Evolutionary conservation across 129 eudicot genomes (phyloP).

Genomic region (Oenanthe sinensis): DNA sequence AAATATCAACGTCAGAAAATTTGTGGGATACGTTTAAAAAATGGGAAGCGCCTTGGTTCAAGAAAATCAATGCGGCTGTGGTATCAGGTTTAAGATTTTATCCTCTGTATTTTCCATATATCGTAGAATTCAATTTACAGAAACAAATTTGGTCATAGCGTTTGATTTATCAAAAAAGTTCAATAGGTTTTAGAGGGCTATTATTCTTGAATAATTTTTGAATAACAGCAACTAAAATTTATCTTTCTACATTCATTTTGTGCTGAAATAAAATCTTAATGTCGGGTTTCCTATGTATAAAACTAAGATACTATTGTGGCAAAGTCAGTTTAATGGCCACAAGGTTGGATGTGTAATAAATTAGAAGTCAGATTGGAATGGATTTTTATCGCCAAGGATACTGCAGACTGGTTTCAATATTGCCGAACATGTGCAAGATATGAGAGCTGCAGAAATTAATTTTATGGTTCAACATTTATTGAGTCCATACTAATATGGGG

Average conservation of each 20-base stretch:
- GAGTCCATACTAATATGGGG: no score
- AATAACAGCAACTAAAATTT: not conserved
- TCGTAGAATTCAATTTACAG: not conserved
- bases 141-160: not conserved
- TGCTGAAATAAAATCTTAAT: not conserved
- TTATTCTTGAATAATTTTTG: no score
- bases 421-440: not conserved
- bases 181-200: not conserved
- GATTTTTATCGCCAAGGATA: not conserved
- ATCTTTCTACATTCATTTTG: not conserved
- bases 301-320: no score
- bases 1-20: conserved; percentile 19
- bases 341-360: not conserved
- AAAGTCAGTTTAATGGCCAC: not conserved
- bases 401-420: not conserved
- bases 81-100: conserved; percentile 24
- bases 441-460: not conserved
- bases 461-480: not conserved
- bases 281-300: not conserved
- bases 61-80: conserved; percentile 39
- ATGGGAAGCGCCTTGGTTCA: conserved; percentile 24
- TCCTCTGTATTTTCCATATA: not conserved
- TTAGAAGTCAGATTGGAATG: not conserved
- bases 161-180: not conserved
- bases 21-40: conserved; percentile 31